Evolutionary conservation across 768 basidiomycete genomes (phyloP).

Genomic region (Austroboletus eburneus): DNA sequence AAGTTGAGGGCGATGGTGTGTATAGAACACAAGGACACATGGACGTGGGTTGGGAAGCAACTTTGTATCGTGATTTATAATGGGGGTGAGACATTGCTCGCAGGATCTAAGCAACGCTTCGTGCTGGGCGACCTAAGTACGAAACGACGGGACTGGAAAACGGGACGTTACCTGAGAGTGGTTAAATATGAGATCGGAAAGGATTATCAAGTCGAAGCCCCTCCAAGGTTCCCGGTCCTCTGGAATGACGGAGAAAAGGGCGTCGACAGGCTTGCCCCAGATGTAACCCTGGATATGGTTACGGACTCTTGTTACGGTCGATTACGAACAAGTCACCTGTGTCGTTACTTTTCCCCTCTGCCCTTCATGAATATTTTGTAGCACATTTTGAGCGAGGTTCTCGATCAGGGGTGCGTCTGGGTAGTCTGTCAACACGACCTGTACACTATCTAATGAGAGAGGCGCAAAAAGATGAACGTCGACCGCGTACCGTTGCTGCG

Average conservation of each 20-base stretch:
- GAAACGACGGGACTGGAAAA: not conserved
- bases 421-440: conserved; percentile 91
- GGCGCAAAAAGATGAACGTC: not conserved
- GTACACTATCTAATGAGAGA: not conserved
- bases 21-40: conserved; percentile 77
- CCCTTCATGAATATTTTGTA: conserved; percentile 43
- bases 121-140: conserved; percentile 47
- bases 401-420: conserved; percentile 73
- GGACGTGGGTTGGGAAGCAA: conserved; percentile 22
- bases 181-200: conserved; percentile 93
- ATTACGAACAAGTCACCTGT: conserved; percentile 30
- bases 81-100: conserved; percentile 36
- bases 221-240: conserved; percentile 12
- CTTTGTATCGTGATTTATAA: conserved; percentile 7
- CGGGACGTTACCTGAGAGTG: conserved; percentile 70
- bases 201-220: conserved; percentile 74
- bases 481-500: conserved; percentile 51
- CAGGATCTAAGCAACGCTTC: conserved; percentile 76
- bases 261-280: conserved; percentile 62
- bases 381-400: conserved; percentile 71
- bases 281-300: conserved; percentile 59
- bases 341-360: conserved; percentile 23
- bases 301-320: conserved; percentile 24
- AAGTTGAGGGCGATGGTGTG: conserved; percentile 82
- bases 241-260: conserved; percentile 28